A percentile compares a stretch with the other conserved stretches of the same genome.
phyloP scores from a whole-genome alignment of 2,329 filamentous ascomycete species.

The Cordyceps militaris region DNA sequence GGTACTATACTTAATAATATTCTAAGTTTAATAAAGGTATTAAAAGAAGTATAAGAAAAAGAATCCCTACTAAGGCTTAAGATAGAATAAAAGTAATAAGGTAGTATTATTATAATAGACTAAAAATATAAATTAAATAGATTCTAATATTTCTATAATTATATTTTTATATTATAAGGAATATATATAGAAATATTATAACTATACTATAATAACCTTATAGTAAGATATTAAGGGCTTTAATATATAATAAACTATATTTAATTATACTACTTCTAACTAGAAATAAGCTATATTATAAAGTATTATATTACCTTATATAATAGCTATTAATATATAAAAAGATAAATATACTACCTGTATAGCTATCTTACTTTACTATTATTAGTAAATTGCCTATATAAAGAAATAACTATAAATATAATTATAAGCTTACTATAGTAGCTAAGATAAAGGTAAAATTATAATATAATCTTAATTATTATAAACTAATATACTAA shows the following conservation, averaged over 20 bases:
- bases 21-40: too few species aligned
- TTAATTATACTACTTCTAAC: background rate
- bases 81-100: background rate
- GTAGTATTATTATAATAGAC: slow-evolving; percentile 6
- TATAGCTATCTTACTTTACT: slow-evolving; percentile 18
- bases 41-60: background rate
- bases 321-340: background rate
- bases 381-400: slow-evolving; percentile 5
- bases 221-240: slow-evolving; percentile 2
- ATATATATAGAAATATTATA: slow-evolving; percentile 11
- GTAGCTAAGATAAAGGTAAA: background rate
- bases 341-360: slow-evolving; percentile 21
- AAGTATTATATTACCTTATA: slow-evolving; percentile 9
- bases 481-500: background rate
- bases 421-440: background rate
- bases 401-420: slow-evolving; percentile 11
- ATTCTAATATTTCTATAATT: background rate
- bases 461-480: slow-evolving; percentile 1
- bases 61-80: background rate
- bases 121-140: background rate
- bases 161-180: background rate
- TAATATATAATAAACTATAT: background rate
- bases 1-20: too few species aligned
- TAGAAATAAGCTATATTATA: background rate
- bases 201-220: slow-evolving; percentile 7